These are phyloP conservation scores for Tympanopsis confertula DNA, from an alignment of 2,329 filamentous ascomycete species.

Conservation along the genomic window DNA sequence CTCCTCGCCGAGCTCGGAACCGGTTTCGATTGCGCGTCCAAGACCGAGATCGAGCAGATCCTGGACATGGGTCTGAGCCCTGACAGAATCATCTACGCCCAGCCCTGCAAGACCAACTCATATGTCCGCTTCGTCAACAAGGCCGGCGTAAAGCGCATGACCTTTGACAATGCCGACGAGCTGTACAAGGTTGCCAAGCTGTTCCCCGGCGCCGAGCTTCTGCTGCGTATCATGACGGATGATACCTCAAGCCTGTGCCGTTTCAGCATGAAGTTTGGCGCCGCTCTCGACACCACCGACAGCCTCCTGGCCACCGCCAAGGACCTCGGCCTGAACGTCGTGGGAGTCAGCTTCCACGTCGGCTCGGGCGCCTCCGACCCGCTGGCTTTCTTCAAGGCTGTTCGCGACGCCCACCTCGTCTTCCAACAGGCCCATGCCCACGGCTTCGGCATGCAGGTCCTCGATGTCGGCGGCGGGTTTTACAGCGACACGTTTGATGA, in stretches of 20 bases:
- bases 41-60: constrained; percentile 90
- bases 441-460: constrained; percentile 72
- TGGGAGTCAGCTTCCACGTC: constrained; percentile 95
- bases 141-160: constrained; percentile 91
- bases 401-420: constrained; percentile 75
- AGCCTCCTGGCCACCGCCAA: constrained; percentile 70
- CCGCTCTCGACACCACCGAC: constrained; percentile 70
- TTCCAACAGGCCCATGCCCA: constrained; percentile 72
- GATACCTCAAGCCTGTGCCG: constrained; percentile 90
- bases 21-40: constrained; percentile 96
- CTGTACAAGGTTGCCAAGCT: constrained; percentile 93
- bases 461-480: constrained; percentile 93
- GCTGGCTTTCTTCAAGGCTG: constrained; percentile 79
- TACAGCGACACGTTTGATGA: constrained; percentile 79
- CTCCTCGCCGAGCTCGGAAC: constrained; percentile 81
- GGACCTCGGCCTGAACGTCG: constrained; percentile 75
- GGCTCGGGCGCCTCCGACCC: constrained; percentile 93
- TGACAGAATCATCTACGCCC: constrained; percentile 91
- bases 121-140: constrained; percentile 84
- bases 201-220: constrained; percentile 80
- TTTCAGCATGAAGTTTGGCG: constrained; percentile 94
- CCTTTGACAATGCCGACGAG: constrained; percentile 96
- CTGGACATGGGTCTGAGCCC: constrained; percentile 73
- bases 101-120: constrained; percentile 98
- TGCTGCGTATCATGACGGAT: constrained; percentile 88